Conservation (phyloP, 169 alveolate species). For the Plasmodium adleri region DNA sequence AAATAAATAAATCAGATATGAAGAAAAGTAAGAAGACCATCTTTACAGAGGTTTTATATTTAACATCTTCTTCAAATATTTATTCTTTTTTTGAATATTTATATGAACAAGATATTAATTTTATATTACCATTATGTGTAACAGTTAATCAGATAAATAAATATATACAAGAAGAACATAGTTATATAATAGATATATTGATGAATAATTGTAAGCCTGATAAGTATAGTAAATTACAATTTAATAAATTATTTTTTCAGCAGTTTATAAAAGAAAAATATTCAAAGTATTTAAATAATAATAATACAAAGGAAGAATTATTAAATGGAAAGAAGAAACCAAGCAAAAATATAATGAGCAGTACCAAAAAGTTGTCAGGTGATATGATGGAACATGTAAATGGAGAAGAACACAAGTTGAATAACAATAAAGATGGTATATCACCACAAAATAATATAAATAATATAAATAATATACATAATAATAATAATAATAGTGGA, state of each 20-base stretch:
- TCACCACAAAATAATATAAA: too few relatives aligned
- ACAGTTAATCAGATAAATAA: conserved; percentile 71
- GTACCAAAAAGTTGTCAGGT: too few relatives aligned
- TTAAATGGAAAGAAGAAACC: background rate
- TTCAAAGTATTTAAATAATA: conserved; percentile 23
- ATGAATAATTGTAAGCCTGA: conserved; percentile 13
- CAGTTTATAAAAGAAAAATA: conserved; percentile 44
- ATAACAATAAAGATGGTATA: too few relatives aligned
- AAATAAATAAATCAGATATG: conserved; percentile 44
- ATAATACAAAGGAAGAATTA: background rate
- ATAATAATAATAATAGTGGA: too few relatives aligned
- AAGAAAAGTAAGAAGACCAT: conserved; percentile 49
- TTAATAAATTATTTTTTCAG: conserved; percentile 39
- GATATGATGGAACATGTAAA: too few relatives aligned
- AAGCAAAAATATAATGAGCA: background rate
- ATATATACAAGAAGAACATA: conserved; percentile 59
- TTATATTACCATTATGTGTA: conserved; percentile 60
- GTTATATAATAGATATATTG: conserved; percentile 33
- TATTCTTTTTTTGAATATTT: conserved; percentile 73
- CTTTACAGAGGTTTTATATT: conserved; percentile 65
- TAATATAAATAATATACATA: too few relatives aligned
- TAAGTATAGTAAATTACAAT: conserved; percentile 19
- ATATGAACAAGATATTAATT: conserved; percentile 54
- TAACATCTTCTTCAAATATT: conserved; percentile 65
- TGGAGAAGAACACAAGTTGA: too few relatives aligned